Percentiles rank a stretch among this genome's conserved stretches.
Conservation (phyloP, 2,329 filamentous ascomycete species). For the Clarireedia hainanense region DNA sequence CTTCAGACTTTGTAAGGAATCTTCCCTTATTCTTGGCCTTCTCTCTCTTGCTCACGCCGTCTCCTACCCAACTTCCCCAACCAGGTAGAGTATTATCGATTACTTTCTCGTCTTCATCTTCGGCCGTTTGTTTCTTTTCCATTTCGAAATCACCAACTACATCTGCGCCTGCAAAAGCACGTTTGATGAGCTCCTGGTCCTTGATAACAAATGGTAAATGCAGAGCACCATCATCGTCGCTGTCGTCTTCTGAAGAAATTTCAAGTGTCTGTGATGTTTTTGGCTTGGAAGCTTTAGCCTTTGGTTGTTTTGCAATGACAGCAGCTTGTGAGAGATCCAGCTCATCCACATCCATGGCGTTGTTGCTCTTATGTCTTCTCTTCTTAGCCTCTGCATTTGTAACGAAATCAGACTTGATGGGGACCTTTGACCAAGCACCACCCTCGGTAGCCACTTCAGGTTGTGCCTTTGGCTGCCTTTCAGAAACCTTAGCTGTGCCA, state of each 20-base stretch:
- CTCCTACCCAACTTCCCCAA: constrained; percentile 89
- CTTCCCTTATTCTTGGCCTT: constrained; percentile 54
- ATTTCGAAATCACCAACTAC: constrained; percentile 71
- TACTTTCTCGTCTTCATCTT: constrained; percentile 75
- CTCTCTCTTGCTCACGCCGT: constrained; percentile 66
- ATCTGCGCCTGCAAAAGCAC: constrained; percentile 83
- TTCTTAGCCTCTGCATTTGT: constrained; percentile 25
- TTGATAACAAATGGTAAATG: constrained; percentile 50
- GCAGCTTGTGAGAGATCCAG: constrained; percentile 27
- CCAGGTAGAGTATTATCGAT: constrained; percentile 82
- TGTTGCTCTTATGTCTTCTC: constrained; percentile 27
- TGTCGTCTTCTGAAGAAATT: constrained; percentile 27
- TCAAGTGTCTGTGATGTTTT: constrained; percentile 18
- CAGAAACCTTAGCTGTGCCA: not conserved
- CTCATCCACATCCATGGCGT: constrained; percentile 27
- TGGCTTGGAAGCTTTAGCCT: constrained; percentile 21
- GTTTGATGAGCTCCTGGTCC: constrained; percentile 63
- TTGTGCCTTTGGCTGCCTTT: constrained; percentile 2
- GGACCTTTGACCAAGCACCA: constrained; percentile 30
- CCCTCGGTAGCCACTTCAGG: constrained; percentile 17
- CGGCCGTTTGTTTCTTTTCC: constrained; percentile 66
- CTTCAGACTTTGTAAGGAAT: constrained; percentile 59
- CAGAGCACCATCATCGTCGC: constrained; percentile 40
- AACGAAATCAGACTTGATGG: constrained; percentile 15
- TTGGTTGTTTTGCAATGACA: constrained; percentile 24